phyloP scores from a whole-genome alignment of 768 basidiomycete genomes.

The Dictyophora rubrovolvata region DNA sequence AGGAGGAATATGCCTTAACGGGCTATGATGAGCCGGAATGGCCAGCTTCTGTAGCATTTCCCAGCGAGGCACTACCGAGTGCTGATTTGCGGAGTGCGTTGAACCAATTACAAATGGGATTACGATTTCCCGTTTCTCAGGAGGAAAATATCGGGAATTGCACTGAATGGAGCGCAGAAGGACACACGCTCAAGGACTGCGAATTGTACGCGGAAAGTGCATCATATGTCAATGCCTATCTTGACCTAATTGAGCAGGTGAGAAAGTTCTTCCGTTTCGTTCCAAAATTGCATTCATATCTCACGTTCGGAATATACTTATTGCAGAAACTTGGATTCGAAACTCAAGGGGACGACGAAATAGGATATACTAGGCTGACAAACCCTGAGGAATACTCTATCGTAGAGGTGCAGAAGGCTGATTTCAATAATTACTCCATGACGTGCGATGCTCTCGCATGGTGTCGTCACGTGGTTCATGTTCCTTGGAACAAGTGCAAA shows the following conservation, averaged over 20 bases:
- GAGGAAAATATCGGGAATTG: background rate
- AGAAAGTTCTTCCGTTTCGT: slow-evolving; percentile 16
- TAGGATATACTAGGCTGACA: slow-evolving; percentile 29
- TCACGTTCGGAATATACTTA: background rate
- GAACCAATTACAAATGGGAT: slow-evolving; percentile 46
- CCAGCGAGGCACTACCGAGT: slow-evolving; percentile 20
- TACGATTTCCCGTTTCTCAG: background rate
- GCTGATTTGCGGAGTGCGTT: slow-evolving; percentile 61
- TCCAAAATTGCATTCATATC: background rate
- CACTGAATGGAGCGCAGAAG: background rate
- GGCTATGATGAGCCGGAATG: slow-evolving; percentile 24
- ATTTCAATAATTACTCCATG: slow-evolving; percentile 39
- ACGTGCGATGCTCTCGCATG: slow-evolving; percentile 33
- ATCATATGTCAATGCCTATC: slow-evolving; percentile 47
- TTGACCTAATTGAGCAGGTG: slow-evolving; percentile 31
- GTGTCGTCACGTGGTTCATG: slow-evolving; percentile 31
- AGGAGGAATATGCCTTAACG: slow-evolving; percentile 30
- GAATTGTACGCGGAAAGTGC: slow-evolving; percentile 30
- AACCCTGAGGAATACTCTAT: background rate
- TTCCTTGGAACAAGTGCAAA: slow-evolving; percentile 7
- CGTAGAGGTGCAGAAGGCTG: slow-evolving; percentile 17
- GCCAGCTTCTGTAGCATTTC: slow-evolving; percentile 24
- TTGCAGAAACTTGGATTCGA: slow-evolving; percentile 17
- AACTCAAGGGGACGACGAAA: slow-evolving; percentile 43
- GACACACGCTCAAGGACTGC: slow-evolving; percentile 13